A percentile compares a stretch with the other conserved stretches of the same genome.
phyloP scores from a whole-genome alignment of 2,329 filamentous ascomycete genomes.

The Penicillium sp. region DNA sequence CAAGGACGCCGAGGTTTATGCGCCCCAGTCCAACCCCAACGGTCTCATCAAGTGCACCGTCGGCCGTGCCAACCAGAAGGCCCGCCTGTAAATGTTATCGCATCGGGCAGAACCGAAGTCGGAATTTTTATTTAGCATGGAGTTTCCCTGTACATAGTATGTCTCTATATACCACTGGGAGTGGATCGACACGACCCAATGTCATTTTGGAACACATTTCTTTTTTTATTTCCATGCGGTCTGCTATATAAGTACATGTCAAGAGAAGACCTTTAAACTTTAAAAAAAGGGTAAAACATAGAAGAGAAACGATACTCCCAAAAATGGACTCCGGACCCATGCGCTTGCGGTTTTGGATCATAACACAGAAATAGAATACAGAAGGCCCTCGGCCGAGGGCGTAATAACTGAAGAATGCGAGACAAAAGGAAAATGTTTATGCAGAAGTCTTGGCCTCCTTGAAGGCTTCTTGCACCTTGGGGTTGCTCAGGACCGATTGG shows the following conservation, averaged over 20 bases:
- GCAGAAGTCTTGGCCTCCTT: conserved; percentile 35
- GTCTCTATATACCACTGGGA: conserved; percentile 29
- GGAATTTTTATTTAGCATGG: conserved; percentile 11
- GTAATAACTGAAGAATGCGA: conserved; percentile 8
- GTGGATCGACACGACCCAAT: conserved; percentile 13
- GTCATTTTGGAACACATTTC: conserved; percentile 19
- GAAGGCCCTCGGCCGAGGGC: conserved; percentile 8
- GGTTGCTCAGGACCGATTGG: conserved; percentile 45
- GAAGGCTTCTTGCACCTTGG: conserved; percentile 44
- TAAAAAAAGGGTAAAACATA: conserved; percentile 13
- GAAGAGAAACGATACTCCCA: conserved; percentile 23
- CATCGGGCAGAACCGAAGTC: conserved; percentile 9
- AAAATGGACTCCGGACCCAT: conserved; percentile 45
- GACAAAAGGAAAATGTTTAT: conserved; percentile 20
- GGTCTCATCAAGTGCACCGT: conserved; percentile 96
- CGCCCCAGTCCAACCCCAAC: conserved; percentile 89
- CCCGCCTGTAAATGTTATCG: conserved; percentile 35
- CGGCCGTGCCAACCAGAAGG: conserved; percentile 37
- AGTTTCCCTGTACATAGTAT: conserved; percentile 26
- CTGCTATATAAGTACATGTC: conserved; percentile 29
- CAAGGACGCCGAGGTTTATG: conserved; percentile 93
- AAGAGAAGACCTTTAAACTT: conserved; percentile 12
- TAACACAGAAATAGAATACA: conserved; percentile 38
- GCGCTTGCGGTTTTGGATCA: conserved; percentile 41
- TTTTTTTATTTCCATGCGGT: conserved; percentile 22